Evolutionary conservation across 305 asterid genomes (phyloP).

Genomic region (Plantago lanceolata): DNA sequence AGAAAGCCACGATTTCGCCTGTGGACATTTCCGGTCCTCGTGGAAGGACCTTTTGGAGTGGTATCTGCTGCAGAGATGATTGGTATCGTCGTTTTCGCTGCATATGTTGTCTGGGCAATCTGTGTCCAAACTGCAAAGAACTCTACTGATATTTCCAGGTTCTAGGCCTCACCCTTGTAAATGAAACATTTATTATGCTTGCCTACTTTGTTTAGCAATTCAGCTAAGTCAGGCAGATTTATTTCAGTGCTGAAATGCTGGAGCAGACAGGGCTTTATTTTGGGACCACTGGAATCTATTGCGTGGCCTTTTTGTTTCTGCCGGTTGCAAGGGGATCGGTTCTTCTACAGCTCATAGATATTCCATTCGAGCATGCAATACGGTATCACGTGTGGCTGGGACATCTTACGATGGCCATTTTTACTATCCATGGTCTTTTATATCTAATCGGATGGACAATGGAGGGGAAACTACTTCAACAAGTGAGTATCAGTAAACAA

Average conservation of each 20-base stretch:
- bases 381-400: slow-evolving; percentile 91
- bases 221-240: not conserved
- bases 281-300: slow-evolving; percentile 62
- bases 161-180: too few species aligned
- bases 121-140: slow-evolving; percentile 35
- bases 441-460: slow-evolving; percentile 54
- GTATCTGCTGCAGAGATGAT: slow-evolving; percentile 82
- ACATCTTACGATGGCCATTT: slow-evolving; percentile 70
- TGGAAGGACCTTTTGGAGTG: slow-evolving; percentile 83
- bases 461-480: slow-evolving; percentile 38
- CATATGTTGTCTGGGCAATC: slow-evolving; percentile 61
- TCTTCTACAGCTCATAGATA: slow-evolving; percentile 66
- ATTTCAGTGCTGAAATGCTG: slow-evolving; percentile 43
- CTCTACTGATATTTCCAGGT: slow-evolving; percentile 23
- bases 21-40: slow-evolving; percentile 82
- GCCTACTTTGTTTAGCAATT: not conserved
- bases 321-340: slow-evolving; percentile 73
- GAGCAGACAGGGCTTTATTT: slow-evolving; percentile 58
- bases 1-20: slow-evolving; percentile 45
- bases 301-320: slow-evolving; percentile 61
- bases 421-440: slow-evolving; percentile 70
- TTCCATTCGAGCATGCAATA: slow-evolving; percentile 86
- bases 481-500: slow-evolving; percentile 35
- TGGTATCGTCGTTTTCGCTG: slow-evolving; percentile 46
- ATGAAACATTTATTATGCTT: not conserved